Evolutionary conservation across 139 green algal species (phyloP).

Genomic region (Pleodorina starrii): DNA sequence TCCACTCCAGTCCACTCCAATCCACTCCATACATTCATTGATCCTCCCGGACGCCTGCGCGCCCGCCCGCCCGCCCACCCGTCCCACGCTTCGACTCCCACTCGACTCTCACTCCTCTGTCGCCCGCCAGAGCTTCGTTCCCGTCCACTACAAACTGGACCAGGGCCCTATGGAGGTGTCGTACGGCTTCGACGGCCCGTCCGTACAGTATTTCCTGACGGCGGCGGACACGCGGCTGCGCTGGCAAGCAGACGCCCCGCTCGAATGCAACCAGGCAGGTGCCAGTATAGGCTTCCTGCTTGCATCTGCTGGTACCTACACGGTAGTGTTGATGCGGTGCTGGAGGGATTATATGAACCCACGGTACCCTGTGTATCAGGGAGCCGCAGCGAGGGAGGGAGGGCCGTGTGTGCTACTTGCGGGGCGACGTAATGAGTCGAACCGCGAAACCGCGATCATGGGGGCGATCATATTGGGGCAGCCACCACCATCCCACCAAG

Average conservation of each 20-base stretch:
- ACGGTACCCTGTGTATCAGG: background rate
- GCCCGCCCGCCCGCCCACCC: too few species aligned
- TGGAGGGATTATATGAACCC: background rate
- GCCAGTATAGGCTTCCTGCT: too few species aligned
- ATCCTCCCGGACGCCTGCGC: too few species aligned
- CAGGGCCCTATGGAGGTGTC: constrained; percentile 15
- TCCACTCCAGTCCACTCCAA: too few species aligned
- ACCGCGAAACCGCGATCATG: background rate
- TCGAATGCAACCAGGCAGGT: background rate
- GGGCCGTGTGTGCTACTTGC: background rate
- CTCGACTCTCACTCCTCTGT: too few species aligned
- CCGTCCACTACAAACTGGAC: background rate
- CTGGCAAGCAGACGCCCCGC: background rate
- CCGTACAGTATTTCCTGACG: constrained; percentile 1
- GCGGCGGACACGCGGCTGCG: background rate
- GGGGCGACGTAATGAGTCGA: background rate
- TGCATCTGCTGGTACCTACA: too few species aligned
- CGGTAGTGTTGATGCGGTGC: too few species aligned
- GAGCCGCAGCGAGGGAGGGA: too few species aligned
- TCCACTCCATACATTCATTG: too few species aligned
- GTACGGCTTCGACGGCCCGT: background rate
- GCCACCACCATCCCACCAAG: too few species aligned
- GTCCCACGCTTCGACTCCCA: too few species aligned
- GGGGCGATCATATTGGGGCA: too few species aligned
- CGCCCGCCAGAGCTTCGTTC: background rate